Conservation (phyloP, 306 rosid species). For the Quercus robur region DNA sequence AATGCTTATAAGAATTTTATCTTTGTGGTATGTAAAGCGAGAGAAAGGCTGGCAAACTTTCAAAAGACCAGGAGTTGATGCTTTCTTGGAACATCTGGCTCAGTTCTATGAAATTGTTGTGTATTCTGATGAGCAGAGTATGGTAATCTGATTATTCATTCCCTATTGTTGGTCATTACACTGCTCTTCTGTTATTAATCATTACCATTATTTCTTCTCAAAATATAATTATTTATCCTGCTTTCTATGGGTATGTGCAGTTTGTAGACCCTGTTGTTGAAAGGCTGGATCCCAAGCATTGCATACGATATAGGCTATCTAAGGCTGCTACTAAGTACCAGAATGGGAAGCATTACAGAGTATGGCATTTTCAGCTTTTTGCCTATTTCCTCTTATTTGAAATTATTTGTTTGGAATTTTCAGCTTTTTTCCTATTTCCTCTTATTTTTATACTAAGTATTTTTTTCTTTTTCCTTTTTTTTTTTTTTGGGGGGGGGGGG, state of each 20-base stretch:
- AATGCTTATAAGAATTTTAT: conserved; percentile 15
- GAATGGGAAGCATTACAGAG: conserved; percentile 89
- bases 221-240: not conserved
- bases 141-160: conserved; percentile 49
- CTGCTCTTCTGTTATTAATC: not conserved
- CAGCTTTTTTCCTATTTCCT: not conserved
- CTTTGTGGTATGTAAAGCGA: conserved; percentile 54
- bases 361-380: conserved; percentile 14
- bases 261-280: conserved; percentile 95
- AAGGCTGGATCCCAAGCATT: conserved; percentile 82
- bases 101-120: conserved; percentile 83
- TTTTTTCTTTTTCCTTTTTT: not conserved
- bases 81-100: conserved; percentile 92
- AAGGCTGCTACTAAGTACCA: conserved; percentile 92
- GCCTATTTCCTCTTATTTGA: not conserved
- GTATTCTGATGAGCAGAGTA: conserved; percentile 80
- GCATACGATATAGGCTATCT: conserved; percentile 73
- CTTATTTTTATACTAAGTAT: not conserved
- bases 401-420: not conserved
- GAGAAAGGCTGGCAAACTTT: conserved; percentile 97
- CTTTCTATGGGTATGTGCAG: conserved; percentile 43
- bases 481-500: too few relatives aligned
- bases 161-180: not conserved
- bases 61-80: conserved; percentile 98
- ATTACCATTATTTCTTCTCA: not conserved